Base-by-base conservation (phyloP, 768 basidiomycete species). In the Candolleomyces efflorescens region DNA sequence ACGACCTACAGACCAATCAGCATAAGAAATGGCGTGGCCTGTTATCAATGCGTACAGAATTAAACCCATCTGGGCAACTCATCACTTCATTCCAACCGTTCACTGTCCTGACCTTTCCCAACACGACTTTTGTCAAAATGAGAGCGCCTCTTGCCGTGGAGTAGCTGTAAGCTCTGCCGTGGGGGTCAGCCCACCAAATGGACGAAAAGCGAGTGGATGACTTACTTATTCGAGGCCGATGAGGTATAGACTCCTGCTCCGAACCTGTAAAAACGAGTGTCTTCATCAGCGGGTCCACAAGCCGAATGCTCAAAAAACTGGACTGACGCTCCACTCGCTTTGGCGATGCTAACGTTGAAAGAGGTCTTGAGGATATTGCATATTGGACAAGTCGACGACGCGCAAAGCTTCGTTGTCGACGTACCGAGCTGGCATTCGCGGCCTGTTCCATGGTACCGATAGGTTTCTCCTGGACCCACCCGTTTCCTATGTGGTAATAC, bases 361-460 rank as follows among this genome's bases (percentile, higher is more conserved):
- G 71, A 72, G 0, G 69, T 69, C 43, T 61, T 67, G n/a, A 72
- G 56, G 39, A 72, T 71, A 20, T 51, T 63, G 47, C 71, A 72
- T 3, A 67, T 54, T 3, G 65, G 18, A 52, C 71, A 72, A 5
- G 54, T 45, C 4, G 41, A 58, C 13, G 59, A 63, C 17, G 59
- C 41, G 59, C 71, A 72, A n/a, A 68, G 53, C 24, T 60, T 56
- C 7, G 64, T 67, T 20, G 67, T 65, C 3, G 62, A 63, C 3
- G 60, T 54, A 3, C 71, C 71, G 1, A 72, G 61, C 10, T 56
- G 63, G 47, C 71, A 72, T 45, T 44, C 58, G 41, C 67, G 53
- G 27, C 56, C 59, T 2, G 71, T 72, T 20, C 71, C 71, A 43
- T 72, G 71, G 53, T 70, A 72, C 2, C 70, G 63, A 53, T 70